phyloP scores from a whole-genome alignment of 768 basidiomycete species.

The Tricholoma furcatifolium region DNA sequence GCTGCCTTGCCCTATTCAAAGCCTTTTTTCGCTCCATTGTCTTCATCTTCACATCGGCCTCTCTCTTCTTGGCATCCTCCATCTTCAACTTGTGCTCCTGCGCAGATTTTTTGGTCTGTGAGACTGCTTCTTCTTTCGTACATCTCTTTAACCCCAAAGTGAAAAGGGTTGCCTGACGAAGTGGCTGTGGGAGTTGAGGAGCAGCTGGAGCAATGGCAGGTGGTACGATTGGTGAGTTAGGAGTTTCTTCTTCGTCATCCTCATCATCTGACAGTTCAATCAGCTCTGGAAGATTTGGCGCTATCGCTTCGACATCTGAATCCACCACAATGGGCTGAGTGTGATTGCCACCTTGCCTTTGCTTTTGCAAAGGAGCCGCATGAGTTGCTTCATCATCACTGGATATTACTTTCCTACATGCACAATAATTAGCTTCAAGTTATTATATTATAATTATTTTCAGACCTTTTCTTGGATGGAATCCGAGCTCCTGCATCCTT shows the following conservation, averaged over 20 bases:
- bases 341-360: too few species aligned
- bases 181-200: neutral
- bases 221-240: neutral
- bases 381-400: too few species aligned
- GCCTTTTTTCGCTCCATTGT: neutral
- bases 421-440: neutral
- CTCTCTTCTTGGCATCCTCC: neutral
- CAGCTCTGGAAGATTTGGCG: too few species aligned
- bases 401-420: too few species aligned
- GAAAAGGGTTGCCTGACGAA: neutral
- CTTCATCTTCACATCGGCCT: neutral
- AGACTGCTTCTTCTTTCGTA: neutral
- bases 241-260: neutral
- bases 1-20: neutral
- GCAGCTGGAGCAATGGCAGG: neutral
- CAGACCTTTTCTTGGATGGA: neutral
- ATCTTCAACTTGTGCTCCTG: slow-evolving; percentile 26
- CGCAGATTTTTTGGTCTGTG: too few species aligned
- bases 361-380: too few species aligned
- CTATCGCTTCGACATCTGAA: too few species aligned
- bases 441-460: neutral
- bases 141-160: neutral
- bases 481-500: neutral
- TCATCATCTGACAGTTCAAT: too few species aligned
- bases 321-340: too few species aligned